Conservation (phyloP, 2,329 filamentous ascomycete species). For the Cryphonectria radicalis region DNA sequence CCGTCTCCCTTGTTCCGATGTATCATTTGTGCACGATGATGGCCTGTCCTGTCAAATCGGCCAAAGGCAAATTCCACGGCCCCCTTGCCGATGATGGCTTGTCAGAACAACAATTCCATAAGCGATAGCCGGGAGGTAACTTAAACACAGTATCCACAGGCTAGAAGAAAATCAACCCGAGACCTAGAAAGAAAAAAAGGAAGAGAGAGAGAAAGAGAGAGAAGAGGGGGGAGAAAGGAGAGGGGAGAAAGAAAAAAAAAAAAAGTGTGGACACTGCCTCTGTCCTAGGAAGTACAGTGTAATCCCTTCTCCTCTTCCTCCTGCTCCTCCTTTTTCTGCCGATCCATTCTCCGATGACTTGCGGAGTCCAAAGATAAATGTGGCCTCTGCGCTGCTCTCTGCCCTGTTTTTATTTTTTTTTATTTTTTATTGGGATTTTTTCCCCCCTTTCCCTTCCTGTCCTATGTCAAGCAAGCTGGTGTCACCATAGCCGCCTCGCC, state of each 20-base stretch:
- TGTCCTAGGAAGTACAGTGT: neutral
- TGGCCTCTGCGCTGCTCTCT: neutral
- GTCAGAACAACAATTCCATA: neutral
- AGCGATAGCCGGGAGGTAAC: conserved; percentile 2
- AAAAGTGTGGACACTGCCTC: neutral
- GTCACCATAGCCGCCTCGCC: neutral
- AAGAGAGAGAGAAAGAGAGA: too few species aligned
- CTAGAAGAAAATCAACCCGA: neutral
- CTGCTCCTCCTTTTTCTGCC: neutral
- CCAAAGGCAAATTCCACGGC: neutral
- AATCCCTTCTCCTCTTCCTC: neutral
- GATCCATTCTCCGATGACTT: neutral
- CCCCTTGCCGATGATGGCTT: neutral
- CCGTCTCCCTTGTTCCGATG: neutral
- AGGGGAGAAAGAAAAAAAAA: too few species aligned
- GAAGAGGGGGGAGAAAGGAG: neutral
- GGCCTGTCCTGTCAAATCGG: neutral
- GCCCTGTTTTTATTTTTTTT: neutral
- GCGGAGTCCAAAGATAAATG: neutral
- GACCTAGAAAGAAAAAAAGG: too few species aligned
- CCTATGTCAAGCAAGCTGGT: neutral
- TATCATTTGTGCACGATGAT: conserved; percentile 3
- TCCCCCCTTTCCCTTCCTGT: neutral
- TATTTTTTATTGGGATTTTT: too few species aligned
- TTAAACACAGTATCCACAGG: neutral